These are phyloP conservation scores for Malbranchea cinnamomea DNA, from an alignment of 2,329 filamentous ascomycete genomes.

Conservation along the genomic window DNA sequence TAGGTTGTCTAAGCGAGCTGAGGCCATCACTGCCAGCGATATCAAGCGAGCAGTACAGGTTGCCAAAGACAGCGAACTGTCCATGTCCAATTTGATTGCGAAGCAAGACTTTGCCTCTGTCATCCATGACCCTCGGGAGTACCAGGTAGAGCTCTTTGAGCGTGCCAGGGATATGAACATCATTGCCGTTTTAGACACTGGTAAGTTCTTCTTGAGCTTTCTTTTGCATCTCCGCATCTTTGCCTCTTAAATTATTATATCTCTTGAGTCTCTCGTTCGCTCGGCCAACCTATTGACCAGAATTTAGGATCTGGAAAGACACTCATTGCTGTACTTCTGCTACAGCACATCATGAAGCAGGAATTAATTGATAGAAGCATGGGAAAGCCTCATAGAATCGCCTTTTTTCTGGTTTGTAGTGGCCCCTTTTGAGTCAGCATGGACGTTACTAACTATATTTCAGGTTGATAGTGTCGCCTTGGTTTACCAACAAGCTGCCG, in stretches of 20 bases:
- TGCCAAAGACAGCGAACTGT: conserved; percentile 34
- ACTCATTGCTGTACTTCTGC: conserved; percentile 76
- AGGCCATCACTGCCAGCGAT: conserved; percentile 27
- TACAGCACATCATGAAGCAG: conserved; percentile 59
- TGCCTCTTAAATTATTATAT: too few relatives aligned
- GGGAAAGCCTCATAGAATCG: conserved; percentile 47
- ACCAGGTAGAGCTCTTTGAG: conserved; percentile 85
- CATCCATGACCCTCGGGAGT: conserved; percentile 69
- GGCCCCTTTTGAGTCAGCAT: background rate
- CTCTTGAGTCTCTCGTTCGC: too few relatives aligned
- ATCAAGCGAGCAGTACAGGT: conserved; percentile 20
- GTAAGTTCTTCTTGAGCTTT: conserved; percentile 21
- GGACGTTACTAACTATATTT: conserved; percentile 10
- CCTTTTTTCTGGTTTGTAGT: conserved; percentile 62
- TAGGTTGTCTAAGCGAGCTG: conserved; percentile 28
- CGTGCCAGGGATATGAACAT: conserved; percentile 70
- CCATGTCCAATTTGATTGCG: conserved; percentile 38
- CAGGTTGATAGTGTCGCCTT: conserved; percentile 75
- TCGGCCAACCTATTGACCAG: conserved; percentile 3
- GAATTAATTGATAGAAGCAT: conserved; percentile 56
- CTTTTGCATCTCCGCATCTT: background rate
- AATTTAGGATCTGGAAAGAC: conserved; percentile 73
- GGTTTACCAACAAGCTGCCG: conserved; percentile 75
- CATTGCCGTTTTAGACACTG: conserved; percentile 90
- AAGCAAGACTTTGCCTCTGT: conserved; percentile 41